Percentiles rank a stretch among this genome's conserved stretches.
Conservation (phyloP, 1,139 yeast species). For the Protomyces arabidopsidicola region DNA sequence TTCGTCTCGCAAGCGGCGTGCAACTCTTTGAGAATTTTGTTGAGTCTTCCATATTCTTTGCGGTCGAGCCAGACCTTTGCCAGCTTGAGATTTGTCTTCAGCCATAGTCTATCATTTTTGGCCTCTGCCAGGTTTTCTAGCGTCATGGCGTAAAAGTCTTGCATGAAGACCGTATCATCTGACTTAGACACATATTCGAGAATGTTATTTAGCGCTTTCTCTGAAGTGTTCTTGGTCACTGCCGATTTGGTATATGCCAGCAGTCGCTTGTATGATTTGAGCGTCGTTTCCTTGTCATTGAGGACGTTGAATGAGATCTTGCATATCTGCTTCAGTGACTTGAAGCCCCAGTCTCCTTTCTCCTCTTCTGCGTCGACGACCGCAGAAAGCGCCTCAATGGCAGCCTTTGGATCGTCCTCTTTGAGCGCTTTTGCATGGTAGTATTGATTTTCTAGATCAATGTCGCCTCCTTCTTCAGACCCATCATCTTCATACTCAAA, state of each 20-base stretch:
- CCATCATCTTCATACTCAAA: slow-evolving; percentile 63
- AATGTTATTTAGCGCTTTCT: slow-evolving; percentile 57
- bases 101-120: slow-evolving; percentile 52
- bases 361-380: slow-evolving; percentile 38
- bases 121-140: slow-evolving; percentile 36
- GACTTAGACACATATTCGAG: slow-evolving; percentile 46
- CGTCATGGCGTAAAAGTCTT: slow-evolving; percentile 37
- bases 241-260: slow-evolving; percentile 38
- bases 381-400: slow-evolving; percentile 46
- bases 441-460: slow-evolving; percentile 50
- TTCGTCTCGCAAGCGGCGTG: slow-evolving; percentile 41
- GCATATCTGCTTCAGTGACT: slow-evolving; percentile 60
- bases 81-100: slow-evolving; percentile 52
- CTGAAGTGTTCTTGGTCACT: slow-evolving; percentile 50
- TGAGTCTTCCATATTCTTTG: slow-evolving; percentile 37
- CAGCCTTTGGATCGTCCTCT: slow-evolving; percentile 54
- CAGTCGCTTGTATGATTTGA: slow-evolving; percentile 39
- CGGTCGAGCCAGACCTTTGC: slow-evolving; percentile 48
- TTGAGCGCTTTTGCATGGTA: slow-evolving; percentile 60
- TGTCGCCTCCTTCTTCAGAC: slow-evolving; percentile 39
- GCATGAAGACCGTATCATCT: slow-evolving; percentile 36
- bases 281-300: slow-evolving; percentile 39
- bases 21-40: slow-evolving; percentile 43
- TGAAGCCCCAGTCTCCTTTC: slow-evolving; percentile 47
- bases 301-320: slow-evolving; percentile 48